These are phyloP conservation scores for Backusella morwellensis DNA, from an alignment of 192 early-diverging fungal species.

Conservation along the genomic window DNA sequence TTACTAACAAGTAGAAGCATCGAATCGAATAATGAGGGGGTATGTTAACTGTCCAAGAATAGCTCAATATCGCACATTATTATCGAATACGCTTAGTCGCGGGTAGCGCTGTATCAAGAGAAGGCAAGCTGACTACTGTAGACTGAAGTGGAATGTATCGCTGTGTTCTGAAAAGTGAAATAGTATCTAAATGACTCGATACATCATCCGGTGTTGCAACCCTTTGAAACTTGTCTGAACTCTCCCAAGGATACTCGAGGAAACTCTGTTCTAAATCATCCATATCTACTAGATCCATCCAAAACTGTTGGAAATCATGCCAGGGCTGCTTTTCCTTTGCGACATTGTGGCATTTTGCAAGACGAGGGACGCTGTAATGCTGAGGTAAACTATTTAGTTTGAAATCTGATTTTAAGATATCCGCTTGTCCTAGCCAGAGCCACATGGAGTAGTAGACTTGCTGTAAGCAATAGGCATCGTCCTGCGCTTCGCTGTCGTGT, in stretches of 20 bases:
- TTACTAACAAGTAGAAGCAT: too few species aligned
- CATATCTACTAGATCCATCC: constrained; percentile 37
- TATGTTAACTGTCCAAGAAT: background rate
- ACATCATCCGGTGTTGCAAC: background rate
- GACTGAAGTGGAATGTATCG: background rate
- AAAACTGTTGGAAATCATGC: constrained; percentile 25
- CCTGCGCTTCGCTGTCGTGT: background rate
- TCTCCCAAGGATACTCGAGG: constrained; percentile 16
- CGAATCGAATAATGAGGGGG: too few species aligned
- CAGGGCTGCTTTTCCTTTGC: constrained; percentile 18
- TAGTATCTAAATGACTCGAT: background rate
- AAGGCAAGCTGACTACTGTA: background rate
- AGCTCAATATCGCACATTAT: background rate
- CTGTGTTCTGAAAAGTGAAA: background rate
- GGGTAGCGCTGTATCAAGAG: background rate
- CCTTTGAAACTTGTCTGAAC: constrained; percentile 1
- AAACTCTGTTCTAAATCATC: constrained; percentile 8
- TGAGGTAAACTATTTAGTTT: constrained; percentile 28
- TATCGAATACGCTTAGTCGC: background rate
- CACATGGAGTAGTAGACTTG: constrained; percentile 47
- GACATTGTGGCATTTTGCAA: constrained; percentile 27
- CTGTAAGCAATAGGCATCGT: constrained; percentile 28
- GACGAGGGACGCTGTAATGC: constrained; percentile 26
- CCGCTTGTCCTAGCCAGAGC: constrained; percentile 44
- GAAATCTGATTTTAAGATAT: constrained; percentile 20